phyloP scores from a whole-genome alignment of 2,329 filamentous ascomycete species.

The Amesomyces nigricolor region DNA sequence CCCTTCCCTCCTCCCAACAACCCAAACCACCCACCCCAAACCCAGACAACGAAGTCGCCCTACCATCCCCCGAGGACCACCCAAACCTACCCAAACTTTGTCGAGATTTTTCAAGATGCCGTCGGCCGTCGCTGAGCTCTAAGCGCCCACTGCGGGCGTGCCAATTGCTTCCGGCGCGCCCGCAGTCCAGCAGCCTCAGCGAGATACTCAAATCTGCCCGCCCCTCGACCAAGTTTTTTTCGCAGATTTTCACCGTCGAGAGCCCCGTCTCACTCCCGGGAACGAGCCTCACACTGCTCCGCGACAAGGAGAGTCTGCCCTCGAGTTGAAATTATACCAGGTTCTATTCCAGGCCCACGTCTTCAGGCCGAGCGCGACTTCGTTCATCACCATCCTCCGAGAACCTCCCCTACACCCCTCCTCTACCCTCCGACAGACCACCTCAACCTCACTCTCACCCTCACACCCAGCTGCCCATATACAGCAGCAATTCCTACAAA shows the following conservation, averaged over 20 bases:
- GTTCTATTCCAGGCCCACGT: constrained; percentile 20
- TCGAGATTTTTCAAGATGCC: constrained; percentile 61
- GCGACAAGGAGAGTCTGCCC: constrained; percentile 25
- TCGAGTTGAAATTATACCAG: constrained; percentile 20
- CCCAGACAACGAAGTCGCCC: constrained; percentile 63
- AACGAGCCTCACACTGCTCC: constrained; percentile 10
- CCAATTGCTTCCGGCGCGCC: constrained; percentile 49
- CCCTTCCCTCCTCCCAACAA: constrained; percentile 31
- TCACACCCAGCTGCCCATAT: neutral
- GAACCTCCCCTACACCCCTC: neutral
- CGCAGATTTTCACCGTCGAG: constrained; percentile 47
- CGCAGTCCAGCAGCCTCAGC: constrained; percentile 82
- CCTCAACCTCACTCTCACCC: neutral
- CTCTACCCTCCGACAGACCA: neutral
- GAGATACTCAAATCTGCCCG: constrained; percentile 61
- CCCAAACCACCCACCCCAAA: constrained; percentile 34
- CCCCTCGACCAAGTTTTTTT: constrained; percentile 67
- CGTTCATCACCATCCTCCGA: neutral
- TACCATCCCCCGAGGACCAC: constrained; percentile 36
- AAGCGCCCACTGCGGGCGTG: constrained; percentile 75
- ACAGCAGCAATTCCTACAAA: constrained; percentile 4
- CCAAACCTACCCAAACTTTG: constrained; percentile 51
- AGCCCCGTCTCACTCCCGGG: constrained; percentile 17
- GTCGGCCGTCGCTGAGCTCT: constrained; percentile 84
- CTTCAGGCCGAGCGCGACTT: constrained; percentile 15